Base-by-base conservation (phyloP, 1,284 basidiomycete genomes). In the Trichosporon inkin region DNA sequence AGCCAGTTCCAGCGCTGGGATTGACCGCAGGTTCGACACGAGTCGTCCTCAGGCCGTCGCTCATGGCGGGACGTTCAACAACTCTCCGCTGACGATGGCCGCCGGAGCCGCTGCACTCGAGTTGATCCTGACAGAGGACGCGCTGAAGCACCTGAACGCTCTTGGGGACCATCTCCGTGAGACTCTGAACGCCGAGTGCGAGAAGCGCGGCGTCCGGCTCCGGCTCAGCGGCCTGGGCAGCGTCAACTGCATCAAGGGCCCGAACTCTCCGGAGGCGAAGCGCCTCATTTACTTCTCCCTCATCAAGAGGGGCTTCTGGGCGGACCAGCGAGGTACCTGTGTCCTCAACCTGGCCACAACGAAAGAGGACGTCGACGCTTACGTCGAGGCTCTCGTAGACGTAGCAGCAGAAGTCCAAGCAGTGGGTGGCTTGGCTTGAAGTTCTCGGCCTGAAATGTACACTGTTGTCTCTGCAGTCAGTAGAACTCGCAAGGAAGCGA, bases 11-110 rank as follows among this genome's bases (percentile, higher is more conserved):
- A 38, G 10, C n/a, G 2, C 20, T 3, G 14, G 11, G 14, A 14
- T 55, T 59, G 47, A 56, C 6, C 3, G 14, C 53, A 71, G 68
- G 58, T 68, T 69, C 51, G 70, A 70, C 56, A 54, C 62, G 1
- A 53, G 65, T 14, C 51, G 37, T 3, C 65, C 67, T 0, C 28
- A 54, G 24, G 58, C 58, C 8, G 55, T 71, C 16, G 58, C 57
- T 1, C 64, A 67, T 16, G 68, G 68, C 2, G 68, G 69, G 5
- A 72, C 71, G 6, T 72, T 71, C 65, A 72, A 72, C 61, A 72
- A 72, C 57, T 65, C 65, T 17, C 64, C 68, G 2, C 51, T 72
- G 51, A 72, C 69, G 7, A 69, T 71, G 69, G 60, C 63, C 5
- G 65, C 66, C 5, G 71, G 69, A 11, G 58, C 61, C 0, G 57